A percentile compares a stretch with the other conserved stretches of the same genome.
Conservation (phyloP, 2,329 filamentous ascomycete genomes). For the Neurospora crassa region DNA sequence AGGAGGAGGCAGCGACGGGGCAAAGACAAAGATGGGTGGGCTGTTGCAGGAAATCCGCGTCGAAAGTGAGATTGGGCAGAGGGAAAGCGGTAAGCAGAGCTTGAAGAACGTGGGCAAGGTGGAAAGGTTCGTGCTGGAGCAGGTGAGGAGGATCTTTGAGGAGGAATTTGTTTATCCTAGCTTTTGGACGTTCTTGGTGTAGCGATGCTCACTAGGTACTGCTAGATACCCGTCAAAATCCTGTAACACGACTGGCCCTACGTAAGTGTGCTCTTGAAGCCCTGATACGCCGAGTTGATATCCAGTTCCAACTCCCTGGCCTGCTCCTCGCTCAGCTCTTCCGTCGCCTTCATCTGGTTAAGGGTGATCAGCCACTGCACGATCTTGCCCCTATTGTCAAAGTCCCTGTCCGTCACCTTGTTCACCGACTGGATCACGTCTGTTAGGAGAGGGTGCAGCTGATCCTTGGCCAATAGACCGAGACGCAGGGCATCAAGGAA, state of each 20-base stretch:
- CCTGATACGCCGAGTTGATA: constrained; percentile 88
- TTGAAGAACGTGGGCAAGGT: constrained; percentile 98
- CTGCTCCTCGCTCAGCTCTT: constrained; percentile 81
- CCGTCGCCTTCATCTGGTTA: constrained; percentile 95
- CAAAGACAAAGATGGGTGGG: constrained; percentile 48
- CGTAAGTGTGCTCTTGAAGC: constrained; percentile 73
- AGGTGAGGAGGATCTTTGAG: constrained; percentile 94
- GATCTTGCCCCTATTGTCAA: constrained; percentile 92
- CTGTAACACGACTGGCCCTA: constrained; percentile 23
- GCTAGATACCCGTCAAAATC: background rate
- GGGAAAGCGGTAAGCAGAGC: constrained; percentile 85
- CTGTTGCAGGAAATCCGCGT: constrained; percentile 88
- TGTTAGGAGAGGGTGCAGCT: constrained; percentile 86
- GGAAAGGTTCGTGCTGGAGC: constrained; percentile 92
- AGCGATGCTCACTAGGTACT: constrained; percentile 9
- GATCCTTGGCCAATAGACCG: constrained; percentile 87
- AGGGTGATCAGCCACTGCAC: constrained; percentile 96
- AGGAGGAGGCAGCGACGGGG: constrained; percentile 20
- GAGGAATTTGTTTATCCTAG: constrained; percentile 98
- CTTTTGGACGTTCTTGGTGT: constrained; percentile 96
- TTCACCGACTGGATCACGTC: constrained; percentile 97
- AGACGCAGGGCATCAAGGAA: constrained; percentile 92
- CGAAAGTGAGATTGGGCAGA: constrained; percentile 93
- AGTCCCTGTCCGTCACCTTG: constrained; percentile 90
- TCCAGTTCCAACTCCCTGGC: constrained; percentile 84